These are phyloP conservation scores for Kregervanrija delftensis DNA, from an alignment of 805 yeast species.

Conservation along the genomic window DNA sequence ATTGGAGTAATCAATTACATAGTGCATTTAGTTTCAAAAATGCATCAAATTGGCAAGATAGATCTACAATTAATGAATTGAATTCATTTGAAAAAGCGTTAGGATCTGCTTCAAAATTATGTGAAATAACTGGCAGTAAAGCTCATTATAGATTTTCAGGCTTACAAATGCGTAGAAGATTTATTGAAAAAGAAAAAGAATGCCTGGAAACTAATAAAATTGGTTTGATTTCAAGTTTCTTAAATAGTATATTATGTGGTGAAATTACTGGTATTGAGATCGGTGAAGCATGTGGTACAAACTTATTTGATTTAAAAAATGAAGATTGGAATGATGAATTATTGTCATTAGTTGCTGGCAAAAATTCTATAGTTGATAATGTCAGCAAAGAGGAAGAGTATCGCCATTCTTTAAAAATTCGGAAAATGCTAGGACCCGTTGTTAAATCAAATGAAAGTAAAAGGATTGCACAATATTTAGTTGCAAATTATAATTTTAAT, in stretches of 20 bases:
- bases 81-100: conserved; percentile 49
- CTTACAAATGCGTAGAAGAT: conserved; percentile 74
- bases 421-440: conserved; percentile 46
- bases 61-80: conserved; percentile 71
- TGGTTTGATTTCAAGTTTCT: conserved; percentile 70
- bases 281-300: conserved; percentile 93
- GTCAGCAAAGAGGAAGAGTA: conserved; percentile 18
- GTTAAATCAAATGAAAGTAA: conserved; percentile 46
- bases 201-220: conserved; percentile 57
- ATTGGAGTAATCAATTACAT: conserved; percentile 37
- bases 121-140: conserved; percentile 70
- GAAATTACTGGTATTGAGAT: conserved; percentile 60
- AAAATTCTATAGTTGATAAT: conserved; percentile 36
- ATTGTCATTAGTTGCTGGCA: conserved; percentile 47
- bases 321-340: conserved; percentile 51
- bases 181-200: conserved; percentile 34
- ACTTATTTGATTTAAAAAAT: conserved; percentile 64
- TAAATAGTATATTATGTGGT: conserved; percentile 67
- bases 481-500: conserved; percentile 55
- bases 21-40: conserved; percentile 52
- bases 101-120: conserved; percentile 57
- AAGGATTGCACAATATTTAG: conserved; percentile 51
- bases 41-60: conserved; percentile 95
- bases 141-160: conserved; percentile 92
- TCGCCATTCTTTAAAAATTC: conserved; percentile 35